Base-by-base conservation (phyloP, 768 basidiomycete species). In the Lyophyllum decastes region DNA sequence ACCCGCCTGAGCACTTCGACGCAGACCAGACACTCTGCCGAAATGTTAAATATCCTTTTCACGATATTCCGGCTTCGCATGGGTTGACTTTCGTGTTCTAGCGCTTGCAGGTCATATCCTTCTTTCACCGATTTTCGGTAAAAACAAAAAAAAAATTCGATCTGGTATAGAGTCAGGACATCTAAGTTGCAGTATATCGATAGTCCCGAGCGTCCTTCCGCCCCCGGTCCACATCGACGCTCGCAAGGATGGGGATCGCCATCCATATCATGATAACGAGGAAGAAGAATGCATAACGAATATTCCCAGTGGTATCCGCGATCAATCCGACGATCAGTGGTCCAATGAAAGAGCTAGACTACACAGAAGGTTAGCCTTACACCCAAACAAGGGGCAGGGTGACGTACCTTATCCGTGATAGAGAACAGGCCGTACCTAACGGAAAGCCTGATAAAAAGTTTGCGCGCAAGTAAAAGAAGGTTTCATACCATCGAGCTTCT, bases 321-420 rank as follows among this genome's bases (percentile, higher is more conserved):
- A 98, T 90, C 35, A 95, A 62, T 0, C 94, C 95, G 0, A 98
- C 95, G 25, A 94, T 74, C 6, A 95, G 77, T 2, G 96, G 96
- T 0, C 96, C 96, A 3, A 98, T 73, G 75, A 98, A 98, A 7
- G 92, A 94, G 59, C 88, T 89, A 7, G 94, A 94, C 89, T 97
- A 68, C 14, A 30, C 5, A 30, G 30, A 30, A 30, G 30, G 33
- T 22, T 10, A 30, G 30, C 30, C n/a, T 7, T 67, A 63, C 26
- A 17, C 38, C 58, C 61, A 35, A 40, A 21, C 17, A 58, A 12
- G 49, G 54, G 34, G 34, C 24, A 43, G 52, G 45, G 24, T 16
- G 44, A 65, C 74, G 3, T 64, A 86, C 90, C 78, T 94, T 93
- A 74, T 94, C 92, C 0, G 94, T 96, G 63, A 98, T 94, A 16